These are phyloP conservation scores for Crotalaria pallida DNA, from an alignment of 306 rosid species.

Conservation along the genomic window DNA sequence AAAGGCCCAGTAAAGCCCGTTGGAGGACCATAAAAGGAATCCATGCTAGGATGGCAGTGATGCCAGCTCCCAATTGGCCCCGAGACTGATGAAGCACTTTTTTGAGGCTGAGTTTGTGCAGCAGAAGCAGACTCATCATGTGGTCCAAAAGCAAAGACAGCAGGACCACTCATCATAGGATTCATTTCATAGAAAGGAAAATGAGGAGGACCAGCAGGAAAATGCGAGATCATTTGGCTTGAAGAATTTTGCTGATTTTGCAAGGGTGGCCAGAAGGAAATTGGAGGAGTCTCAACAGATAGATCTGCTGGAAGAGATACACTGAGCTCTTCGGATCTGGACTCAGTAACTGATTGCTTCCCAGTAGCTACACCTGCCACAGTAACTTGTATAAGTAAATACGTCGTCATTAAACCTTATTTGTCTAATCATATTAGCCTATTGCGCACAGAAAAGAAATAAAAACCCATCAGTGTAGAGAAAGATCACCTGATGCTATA, in stretches of 20 bases:
- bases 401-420: not conserved
- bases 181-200: conserved; percentile 95
- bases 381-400: conserved; percentile 4
- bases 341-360: conserved; percentile 52
- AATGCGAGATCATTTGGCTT: conserved; percentile 78
- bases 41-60: conserved; percentile 90
- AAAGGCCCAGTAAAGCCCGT: conserved; percentile 89
- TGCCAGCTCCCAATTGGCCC: conserved; percentile 79
- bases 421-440: not conserved
- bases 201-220: conserved; percentile 73
- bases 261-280: conserved; percentile 78
- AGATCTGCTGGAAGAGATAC: conserved; percentile 94
- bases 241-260: conserved; percentile 71
- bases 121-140: conserved; percentile 75
- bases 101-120: conserved; percentile 63
- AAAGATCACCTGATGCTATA: conserved; percentile 47
- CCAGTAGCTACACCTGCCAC: conserved; percentile 56
- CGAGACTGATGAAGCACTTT: conserved; percentile 47
- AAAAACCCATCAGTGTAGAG: not conserved
- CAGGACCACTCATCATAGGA: conserved; percentile 92
- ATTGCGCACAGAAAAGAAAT: not conserved
- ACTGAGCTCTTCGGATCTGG: conserved; percentile 74
- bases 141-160: conserved; percentile 80
- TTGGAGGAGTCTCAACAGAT: conserved; percentile 82
- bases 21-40: conserved; percentile 92